Conservation (phyloP, 2,329 filamentous ascomycete species). For the Phoma herbarum region DNA sequence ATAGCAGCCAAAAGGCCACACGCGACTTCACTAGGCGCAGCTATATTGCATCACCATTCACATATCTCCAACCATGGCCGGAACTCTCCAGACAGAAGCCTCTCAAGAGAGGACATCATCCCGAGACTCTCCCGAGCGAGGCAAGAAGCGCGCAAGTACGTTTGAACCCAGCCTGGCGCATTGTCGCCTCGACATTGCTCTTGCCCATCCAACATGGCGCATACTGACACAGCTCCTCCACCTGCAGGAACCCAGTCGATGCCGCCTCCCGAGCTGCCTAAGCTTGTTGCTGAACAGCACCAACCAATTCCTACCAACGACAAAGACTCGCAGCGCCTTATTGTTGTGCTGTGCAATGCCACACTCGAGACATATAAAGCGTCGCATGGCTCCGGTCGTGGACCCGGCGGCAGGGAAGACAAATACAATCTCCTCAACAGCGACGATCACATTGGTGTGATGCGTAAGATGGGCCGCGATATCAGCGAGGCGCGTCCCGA, state of each 20-base stretch:
- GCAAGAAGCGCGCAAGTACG: constrained; percentile 51
- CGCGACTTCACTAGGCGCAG: background rate
- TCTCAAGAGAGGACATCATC: constrained; percentile 34
- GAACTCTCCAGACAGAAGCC: constrained; percentile 31
- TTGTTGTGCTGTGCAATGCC: constrained; percentile 96
- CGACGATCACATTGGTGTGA: constrained; percentile 98
- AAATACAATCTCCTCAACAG: constrained; percentile 98
- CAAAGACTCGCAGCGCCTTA: constrained; percentile 89
- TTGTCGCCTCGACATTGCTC: constrained; percentile 14
- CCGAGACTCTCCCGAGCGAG: constrained; percentile 48
- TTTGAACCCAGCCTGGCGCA: constrained; percentile 23
- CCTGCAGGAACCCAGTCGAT: constrained; percentile 79
- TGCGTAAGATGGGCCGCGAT: constrained; percentile 99
- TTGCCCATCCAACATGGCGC: constrained; percentile 24
- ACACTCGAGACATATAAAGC: constrained; percentile 98
- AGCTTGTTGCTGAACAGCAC: constrained; percentile 93
- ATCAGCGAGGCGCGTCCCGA: constrained; percentile 97
- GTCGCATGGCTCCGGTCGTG: constrained; percentile 72
- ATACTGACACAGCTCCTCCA: constrained; percentile 35
- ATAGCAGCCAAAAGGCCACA: constrained; percentile 6
- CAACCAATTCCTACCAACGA: constrained; percentile 83
- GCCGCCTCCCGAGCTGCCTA: constrained; percentile 87
- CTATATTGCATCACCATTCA: constrained; percentile 3
- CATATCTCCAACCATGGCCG: constrained; percentile 29
- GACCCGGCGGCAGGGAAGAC: constrained; percentile 77